Percentiles rank a stretch among this genome's conserved stretches.
These are phyloP conservation scores for Striga asiatica DNA, from an alignment of 257 asterid genomes.

Conservation along the genomic window DNA sequence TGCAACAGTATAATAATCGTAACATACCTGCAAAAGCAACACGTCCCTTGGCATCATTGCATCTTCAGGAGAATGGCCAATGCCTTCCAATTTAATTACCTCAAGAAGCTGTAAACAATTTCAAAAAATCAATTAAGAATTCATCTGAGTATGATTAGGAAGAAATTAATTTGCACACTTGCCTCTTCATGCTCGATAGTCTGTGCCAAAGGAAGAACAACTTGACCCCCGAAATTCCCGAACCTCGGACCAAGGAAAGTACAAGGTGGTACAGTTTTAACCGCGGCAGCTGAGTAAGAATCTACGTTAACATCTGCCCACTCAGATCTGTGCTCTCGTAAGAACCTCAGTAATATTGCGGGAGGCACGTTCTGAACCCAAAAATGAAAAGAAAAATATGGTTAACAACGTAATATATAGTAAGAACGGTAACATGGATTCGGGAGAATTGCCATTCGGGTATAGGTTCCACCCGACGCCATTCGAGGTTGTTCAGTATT, in stretches of 20 bases:
- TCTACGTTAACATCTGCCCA: constrained; percentile 86
- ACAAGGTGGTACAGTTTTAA: constrained; percentile 60
- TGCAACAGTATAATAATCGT: neutral
- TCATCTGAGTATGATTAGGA: neutral
- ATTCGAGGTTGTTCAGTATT: neutral
- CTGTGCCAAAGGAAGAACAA: constrained; percentile 78
- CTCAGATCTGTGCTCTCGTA: constrained; percentile 87
- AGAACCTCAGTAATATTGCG: constrained; percentile 67
- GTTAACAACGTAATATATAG: neutral
- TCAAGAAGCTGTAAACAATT: constrained; percentile 53
- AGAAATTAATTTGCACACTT: constrained; percentile 17
- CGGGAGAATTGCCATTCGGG: neutral
- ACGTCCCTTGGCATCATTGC: constrained; percentile 61
- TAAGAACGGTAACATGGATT: neutral
- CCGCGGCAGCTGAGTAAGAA: constrained; percentile 71
- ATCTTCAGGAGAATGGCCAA: constrained; percentile 60
- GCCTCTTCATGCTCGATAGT: constrained; percentile 92
- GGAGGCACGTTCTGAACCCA: constrained; percentile 73
- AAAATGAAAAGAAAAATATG: neutral
- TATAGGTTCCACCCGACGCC: neutral
- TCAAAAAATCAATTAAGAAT: neutral
- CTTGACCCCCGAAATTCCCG: constrained; percentile 65
- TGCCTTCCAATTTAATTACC: constrained; percentile 76
- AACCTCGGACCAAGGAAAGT: constrained; percentile 47
- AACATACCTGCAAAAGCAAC: constrained; percentile 65